Base-by-base conservation (phyloP, 2,329 filamentous ascomycete species). In the Akanthomyces dipterigenus region DNA sequence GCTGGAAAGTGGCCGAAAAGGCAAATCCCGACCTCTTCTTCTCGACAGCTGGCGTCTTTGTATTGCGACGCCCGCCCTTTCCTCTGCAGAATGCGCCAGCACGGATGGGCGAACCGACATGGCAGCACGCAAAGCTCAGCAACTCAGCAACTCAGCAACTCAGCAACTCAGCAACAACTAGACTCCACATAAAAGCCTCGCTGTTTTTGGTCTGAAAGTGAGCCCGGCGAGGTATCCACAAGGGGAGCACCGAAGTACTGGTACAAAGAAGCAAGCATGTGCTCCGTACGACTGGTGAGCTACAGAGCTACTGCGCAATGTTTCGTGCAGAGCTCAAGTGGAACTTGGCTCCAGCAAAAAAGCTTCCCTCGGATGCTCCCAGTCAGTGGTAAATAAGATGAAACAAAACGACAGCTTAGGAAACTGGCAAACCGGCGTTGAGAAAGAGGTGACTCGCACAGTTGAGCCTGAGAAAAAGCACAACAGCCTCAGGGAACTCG, bases 31-130 rank as follows among this genome's bases (percentile, higher is more conserved):
- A 50, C 12, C 12, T 38, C 16, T 38, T n/a, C 8, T 43, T 28
- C 31, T 12, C 18, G 48, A 18, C 45, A 20, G 45, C 8, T 22
- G 3, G 45, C 45, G 6, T 16, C 36, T 16, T 38, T 38, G 36
- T 38, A 38, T 38, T 38, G 36, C 14, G 49, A 11, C 51, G 51
- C 51, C n/a, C 50, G 8, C 31, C 20, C 14, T 5, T 18, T 22
- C n/a, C n/a, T n/a, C n/a, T n/a, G n/a, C n/a, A n/a, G n/a, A n/a
- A 12, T 20, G 31, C 20, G 31, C 40, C 36, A 3, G n/a, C 22
- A 34, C 56, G 56, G 56, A 59, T 40, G 45, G 31, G 56, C 34
- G 18, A 50, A 59, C 56, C 36, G 56, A 51, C 56, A 34, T 28
- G 56, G 43, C 34, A 34, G 42, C 24, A 28, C 34, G 6, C 5